These are phyloP conservation scores for Naganishia liquefaciens DNA, from an alignment of 1,284 basidiomycete genomes.

Conservation along the genomic window DNA sequence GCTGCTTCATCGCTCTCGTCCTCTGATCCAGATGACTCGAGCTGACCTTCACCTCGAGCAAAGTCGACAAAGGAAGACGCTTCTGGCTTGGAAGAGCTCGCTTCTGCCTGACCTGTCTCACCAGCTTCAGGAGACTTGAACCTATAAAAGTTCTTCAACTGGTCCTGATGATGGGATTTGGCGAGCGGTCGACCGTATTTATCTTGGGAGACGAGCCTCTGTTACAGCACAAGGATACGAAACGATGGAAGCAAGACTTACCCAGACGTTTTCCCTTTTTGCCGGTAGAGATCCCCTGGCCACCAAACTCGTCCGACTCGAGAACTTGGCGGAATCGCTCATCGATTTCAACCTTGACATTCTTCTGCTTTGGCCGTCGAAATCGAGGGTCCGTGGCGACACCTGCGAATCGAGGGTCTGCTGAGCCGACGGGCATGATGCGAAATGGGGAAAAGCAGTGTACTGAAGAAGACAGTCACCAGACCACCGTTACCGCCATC, in stretches of 20 bases:
- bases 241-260: conserved; percentile 9
- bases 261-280: conserved; percentile 55
- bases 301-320: conserved; percentile 56
- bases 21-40: conserved; percentile 77
- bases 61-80: conserved; percentile 63
- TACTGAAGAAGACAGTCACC: background rate
- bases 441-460: background rate
- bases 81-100: conserved; percentile 37
- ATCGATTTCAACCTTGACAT: conserved; percentile 83
- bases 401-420: conserved; percentile 79
- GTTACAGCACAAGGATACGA: conserved; percentile 25
- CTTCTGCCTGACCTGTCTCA: conserved; percentile 56
- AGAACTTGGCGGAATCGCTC: conserved; percentile 90
- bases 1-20: conserved; percentile 63
- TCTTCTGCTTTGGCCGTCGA: conserved; percentile 74
- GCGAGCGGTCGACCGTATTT: conserved; percentile 85
- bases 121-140: conserved; percentile 55
- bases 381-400: conserved; percentile 92
- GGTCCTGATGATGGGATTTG: conserved; percentile 68
- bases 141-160: conserved; percentile 79
- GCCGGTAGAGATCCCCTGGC: conserved; percentile 36
- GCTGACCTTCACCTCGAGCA: conserved; percentile 81
- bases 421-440: conserved; percentile 21
- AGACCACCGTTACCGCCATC: background rate
- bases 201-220: conserved; percentile 57